Base-by-base conservation (phyloP, 2,329 filamentous ascomycete genomes). In the Epichloe baconii region DNA sequence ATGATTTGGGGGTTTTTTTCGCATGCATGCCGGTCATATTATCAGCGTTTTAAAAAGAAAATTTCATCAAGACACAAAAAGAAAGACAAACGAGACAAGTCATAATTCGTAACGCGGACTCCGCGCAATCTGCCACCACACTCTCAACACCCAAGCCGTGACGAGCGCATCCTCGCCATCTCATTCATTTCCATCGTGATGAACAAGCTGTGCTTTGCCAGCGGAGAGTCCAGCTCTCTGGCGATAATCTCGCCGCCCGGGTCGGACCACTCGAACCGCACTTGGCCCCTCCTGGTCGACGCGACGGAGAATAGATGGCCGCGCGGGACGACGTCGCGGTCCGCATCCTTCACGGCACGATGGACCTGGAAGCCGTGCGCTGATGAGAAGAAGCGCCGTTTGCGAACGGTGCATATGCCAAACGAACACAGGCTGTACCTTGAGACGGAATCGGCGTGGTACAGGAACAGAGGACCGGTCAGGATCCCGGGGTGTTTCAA, bases 221-320 rank as follows among this genome's bases (percentile, higher is more conserved):
- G 57, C 40, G 61, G 52, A 19, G 58, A 57, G 14, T 59, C 49
- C 8, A 66, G 59, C 55, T 69, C 66, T 17, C 63, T 56, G 19
- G 67, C 67, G 23, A 68, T 48, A 19, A 68, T 52, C 23, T 52
- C 46, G 1, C 57, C 58, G 4, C 56, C 48, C 11, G 42, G 56
- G 31, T 65, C 64, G 19, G 58, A 60, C 66, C 67, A 69, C 50
- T 68, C 66, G 35, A 59, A 63, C 6, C 50, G 55, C 2, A 66
- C 65, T 6, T 55, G 48, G 47, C 54, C 52, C 14, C 59, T 57
- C 49, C 56, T 58, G 12, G 60, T 55, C 7, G 60, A 57, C 38
- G 53, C 54, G 7, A 61, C 65, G 7, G 59, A 58, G 49, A 67
- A 68, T 12, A 68, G 15, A 8, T 59, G 55, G 11, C 56, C 51